phyloP scores from a whole-genome alignment of 1,139 yeast genomes.

The Magnusiomyces clavatus region DNA sequence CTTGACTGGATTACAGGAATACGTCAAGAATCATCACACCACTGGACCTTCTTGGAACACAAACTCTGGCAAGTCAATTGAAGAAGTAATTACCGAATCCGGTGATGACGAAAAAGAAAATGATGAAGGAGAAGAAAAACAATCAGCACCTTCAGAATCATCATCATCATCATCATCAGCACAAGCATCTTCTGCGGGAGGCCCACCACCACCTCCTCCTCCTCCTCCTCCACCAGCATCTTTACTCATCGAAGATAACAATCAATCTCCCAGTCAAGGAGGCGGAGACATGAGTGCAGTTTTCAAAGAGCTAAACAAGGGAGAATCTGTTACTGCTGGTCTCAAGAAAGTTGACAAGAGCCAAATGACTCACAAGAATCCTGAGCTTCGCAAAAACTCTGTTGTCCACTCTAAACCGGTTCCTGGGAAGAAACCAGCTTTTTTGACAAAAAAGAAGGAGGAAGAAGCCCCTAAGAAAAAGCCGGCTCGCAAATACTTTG shows the following conservation, averaged over 20 bases:
- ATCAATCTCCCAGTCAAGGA: constrained; percentile 22
- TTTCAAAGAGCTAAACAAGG: constrained; percentile 83
- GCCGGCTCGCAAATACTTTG: constrained; percentile 69
- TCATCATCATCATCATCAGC: constrained; percentile 29
- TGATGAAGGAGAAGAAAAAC: too few relatives aligned
- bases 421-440: constrained; percentile 72
- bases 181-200: constrained; percentile 27
- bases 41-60: constrained; percentile 79
- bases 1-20: constrained; percentile 61
- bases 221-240: constrained; percentile 78
- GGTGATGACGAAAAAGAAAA: too few relatives aligned
- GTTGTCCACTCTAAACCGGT: constrained; percentile 35
- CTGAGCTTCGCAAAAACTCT: constrained; percentile 51
- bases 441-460: constrained; percentile 31
- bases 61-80: constrained; percentile 38
- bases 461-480: constrained; percentile 33
- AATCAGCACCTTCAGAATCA: constrained; percentile 14
- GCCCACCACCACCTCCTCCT: constrained; percentile 45
- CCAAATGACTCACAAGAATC: constrained; percentile 93
- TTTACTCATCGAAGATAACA: constrained; percentile 43
- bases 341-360: constrained; percentile 89
- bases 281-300: constrained; percentile 69
- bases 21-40: constrained; percentile 69
- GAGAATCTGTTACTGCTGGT: constrained; percentile 74
- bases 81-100: constrained; percentile 21